A percentile compares a stretch with the other conserved stretches of the same genome.
These are phyloP conservation scores for Cubamyces sp. DNA, from an alignment of 768 basidiomycete species.

Conservation along the genomic window DNA sequence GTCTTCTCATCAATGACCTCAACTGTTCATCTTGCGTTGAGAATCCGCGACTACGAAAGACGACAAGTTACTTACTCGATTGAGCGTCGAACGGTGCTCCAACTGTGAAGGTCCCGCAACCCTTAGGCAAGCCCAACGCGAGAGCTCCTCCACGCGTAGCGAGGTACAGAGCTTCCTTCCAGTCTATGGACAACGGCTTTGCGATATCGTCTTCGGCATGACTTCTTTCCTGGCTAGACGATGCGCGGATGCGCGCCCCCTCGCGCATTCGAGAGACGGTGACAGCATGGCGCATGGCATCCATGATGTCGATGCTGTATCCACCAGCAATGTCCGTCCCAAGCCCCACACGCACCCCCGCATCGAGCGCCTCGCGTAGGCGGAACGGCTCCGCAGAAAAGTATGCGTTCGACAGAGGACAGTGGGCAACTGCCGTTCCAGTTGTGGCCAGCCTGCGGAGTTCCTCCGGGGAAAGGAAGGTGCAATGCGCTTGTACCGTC, in stretches of 20 bases:
- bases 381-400: slow-evolving; percentile 76
- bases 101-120: slow-evolving; percentile 55
- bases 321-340: slow-evolving; percentile 90
- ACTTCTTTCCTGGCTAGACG: slow-evolving; percentile 7
- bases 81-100: slow-evolving; percentile 79
- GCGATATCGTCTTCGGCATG: slow-evolving; percentile 11
- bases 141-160: slow-evolving; percentile 80
- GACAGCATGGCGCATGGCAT: slow-evolving; percentile 80
- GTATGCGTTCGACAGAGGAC: slow-evolving; percentile 88
- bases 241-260: slow-evolving; percentile 43
- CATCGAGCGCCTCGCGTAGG: slow-evolving; percentile 69
- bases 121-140: slow-evolving; percentile 60
- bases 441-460: slow-evolving; percentile 51
- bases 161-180: slow-evolving; percentile 82
- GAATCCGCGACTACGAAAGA: background rate
- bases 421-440: slow-evolving; percentile 78
- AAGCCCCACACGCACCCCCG: slow-evolving; percentile 71
- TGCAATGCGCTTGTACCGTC: slow-evolving; percentile 89
- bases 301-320: slow-evolving; percentile 79
- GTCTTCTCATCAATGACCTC: slow-evolving; percentile 24
- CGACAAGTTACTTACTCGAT: slow-evolving; percentile 52
- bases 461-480: slow-evolving; percentile 62
- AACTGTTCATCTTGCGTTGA: slow-evolving; percentile 9
- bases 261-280: slow-evolving; percentile 71
- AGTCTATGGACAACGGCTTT: slow-evolving; percentile 59